Percentiles rank a stretch among this genome's conserved stretches.
These are phyloP conservation scores for Simplicillium sp. DNA, from an alignment of 2,329 filamentous ascomycete genomes.

Conservation along the genomic window DNA sequence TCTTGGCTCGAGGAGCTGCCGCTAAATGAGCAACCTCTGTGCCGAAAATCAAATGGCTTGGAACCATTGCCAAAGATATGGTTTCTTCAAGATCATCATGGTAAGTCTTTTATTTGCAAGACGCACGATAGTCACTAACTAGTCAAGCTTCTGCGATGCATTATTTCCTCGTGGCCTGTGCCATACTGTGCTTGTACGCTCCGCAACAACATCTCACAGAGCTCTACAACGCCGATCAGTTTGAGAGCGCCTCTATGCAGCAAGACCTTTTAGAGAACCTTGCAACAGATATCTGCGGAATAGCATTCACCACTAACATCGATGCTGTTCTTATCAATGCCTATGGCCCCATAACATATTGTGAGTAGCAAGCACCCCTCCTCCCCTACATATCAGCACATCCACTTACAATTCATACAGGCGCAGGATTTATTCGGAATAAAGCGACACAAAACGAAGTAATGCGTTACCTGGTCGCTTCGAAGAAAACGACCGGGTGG, in stretches of 20 bases:
- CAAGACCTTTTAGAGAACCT: constrained; percentile 20
- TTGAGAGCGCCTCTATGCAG: background rate
- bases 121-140: background rate
- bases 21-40: constrained; percentile 20
- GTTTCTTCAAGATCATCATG: constrained; percentile 31
- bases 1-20: constrained; percentile 23
- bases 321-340: constrained; percentile 34
- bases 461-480: constrained; percentile 20
- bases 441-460: constrained; percentile 20
- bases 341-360: constrained; percentile 37
- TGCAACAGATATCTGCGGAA: constrained; percentile 29
- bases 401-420: constrained; percentile 8
- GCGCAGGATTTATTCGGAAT: constrained; percentile 18
- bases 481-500: constrained; percentile 25
- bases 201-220: constrained; percentile 1
- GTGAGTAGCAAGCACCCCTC: constrained; percentile 16
- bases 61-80: constrained; percentile 26
- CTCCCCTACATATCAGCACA: too few relatives aligned
- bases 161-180: constrained; percentile 27
- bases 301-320: constrained; percentile 32
- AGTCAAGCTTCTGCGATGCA: constrained; percentile 29
- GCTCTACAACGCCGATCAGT: too few relatives aligned
- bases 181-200: constrained; percentile 18
- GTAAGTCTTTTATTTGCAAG: constrained; percentile 14
- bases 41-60: constrained; percentile 6